Evolutionary conservation across 352 stramenopile species (phyloP), one percentile per base, ranked within the genome.

Genomic region (Pythium brachiatum): DNA sequence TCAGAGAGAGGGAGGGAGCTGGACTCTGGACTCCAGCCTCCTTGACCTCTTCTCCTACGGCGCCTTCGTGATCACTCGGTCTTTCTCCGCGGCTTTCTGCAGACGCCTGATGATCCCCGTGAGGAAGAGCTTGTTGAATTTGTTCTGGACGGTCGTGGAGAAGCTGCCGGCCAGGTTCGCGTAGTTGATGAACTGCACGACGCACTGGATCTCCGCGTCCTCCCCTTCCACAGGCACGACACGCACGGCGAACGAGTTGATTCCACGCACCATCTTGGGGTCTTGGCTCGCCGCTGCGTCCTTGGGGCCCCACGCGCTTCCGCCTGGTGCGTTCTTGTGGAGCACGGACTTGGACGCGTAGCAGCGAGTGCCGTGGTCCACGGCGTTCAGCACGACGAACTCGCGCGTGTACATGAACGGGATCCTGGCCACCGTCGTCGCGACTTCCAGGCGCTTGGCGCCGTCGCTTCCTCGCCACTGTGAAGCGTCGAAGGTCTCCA

Each of bases 311-410:
- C 41, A 48, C n/a, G 15, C 41, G 41, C 41, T 48, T 27, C 41
- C 41, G 3, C 62, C 62, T 0, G 55, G 55, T 0, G 18, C 32
- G 23, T 50, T 31, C 39, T 26, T 23, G 55, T 69, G 62, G 36
- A 64, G 48, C 15, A 70, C 44, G 18, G 63, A 70, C 63, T 70
- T 70, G 63, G 63, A 70, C 5, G 53, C 41, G 27, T 66, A 70
- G 21, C 16, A 32, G 1, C 56, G 56, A 25, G 51, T 18, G 51
- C 26, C 23, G n/a, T 26, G 41, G 36, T 70, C 63, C 44, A 70
- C 64, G 15, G 55, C 66, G 54, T 78, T 78, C 46, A 75, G 68
- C 47, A 78, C 58, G 9, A 60, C 53, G 23, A 70, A 70, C 63
- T 70, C 63, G 21, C 63, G 63, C 18, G 53, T 16, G 1, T 32